Conservation (phyloP, 139 green algal genomes). For the Chlamydomonas sphaeroides region DNA sequence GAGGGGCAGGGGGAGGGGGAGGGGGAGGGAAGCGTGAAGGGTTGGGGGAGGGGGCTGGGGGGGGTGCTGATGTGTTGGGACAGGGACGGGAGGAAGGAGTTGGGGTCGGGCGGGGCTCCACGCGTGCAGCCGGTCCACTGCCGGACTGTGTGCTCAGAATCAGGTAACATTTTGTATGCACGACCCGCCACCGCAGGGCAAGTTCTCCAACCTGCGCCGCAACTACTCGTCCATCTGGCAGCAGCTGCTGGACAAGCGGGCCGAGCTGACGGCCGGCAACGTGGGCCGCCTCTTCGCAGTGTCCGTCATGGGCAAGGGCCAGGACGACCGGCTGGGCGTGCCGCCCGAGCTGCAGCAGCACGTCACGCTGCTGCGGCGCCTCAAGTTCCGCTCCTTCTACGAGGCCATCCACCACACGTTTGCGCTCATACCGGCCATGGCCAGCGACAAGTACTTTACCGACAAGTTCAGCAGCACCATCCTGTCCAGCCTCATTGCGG, state of each 20-base stretch:
- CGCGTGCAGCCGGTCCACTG: too few relatives aligned
- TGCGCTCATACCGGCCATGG: slow-evolving; percentile 52
- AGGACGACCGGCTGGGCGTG: slow-evolving; percentile 36
- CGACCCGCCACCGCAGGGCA: slow-evolving; percentile 36
- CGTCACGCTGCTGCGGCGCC: slow-evolving; percentile 36
- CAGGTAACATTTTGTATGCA: too few relatives aligned
- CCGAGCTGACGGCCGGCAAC: background rate
- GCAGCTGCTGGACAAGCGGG: slow-evolving; percentile 16
- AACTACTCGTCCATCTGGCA: slow-evolving; percentile 56
- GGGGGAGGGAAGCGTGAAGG: too few relatives aligned
- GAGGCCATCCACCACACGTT: slow-evolving; percentile 43
- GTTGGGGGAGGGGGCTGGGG: too few relatives aligned
- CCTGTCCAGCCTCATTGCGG: slow-evolving; percentile 53
- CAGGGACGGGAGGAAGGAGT: too few relatives aligned
- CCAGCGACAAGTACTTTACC: slow-evolving; percentile 22
- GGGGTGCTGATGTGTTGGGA: too few relatives aligned
- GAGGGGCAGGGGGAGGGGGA: too few relatives aligned
- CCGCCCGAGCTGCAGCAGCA: slow-evolving; percentile 36
- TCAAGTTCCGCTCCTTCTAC: slow-evolving; percentile 40
- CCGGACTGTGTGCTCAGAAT: too few relatives aligned
- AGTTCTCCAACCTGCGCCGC: slow-evolving; percentile 56
- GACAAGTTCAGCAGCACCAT: slow-evolving; percentile 59
- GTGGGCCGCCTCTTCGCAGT: slow-evolving; percentile 37
- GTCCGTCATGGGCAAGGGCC: slow-evolving; percentile 53
- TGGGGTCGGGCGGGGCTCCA: too few relatives aligned